These are phyloP conservation scores for Cladosporium sp. DNA, from an alignment of 2,329 filamentous ascomycete genomes.

Conservation along the genomic window DNA sequence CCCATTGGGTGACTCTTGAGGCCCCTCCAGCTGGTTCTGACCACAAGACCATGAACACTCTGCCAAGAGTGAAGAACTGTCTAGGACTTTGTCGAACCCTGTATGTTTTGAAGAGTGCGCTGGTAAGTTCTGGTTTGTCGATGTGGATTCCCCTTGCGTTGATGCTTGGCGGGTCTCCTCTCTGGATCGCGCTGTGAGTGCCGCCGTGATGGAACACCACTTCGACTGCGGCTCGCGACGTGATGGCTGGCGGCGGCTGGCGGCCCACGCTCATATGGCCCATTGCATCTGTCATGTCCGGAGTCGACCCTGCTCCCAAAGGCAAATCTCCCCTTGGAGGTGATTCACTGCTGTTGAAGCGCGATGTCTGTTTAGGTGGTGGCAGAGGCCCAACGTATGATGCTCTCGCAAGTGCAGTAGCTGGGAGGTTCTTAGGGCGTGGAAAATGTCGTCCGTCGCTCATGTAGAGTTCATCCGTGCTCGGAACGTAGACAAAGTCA, in stretches of 20 bases:
- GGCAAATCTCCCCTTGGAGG: no score
- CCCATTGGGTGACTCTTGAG: not conserved
- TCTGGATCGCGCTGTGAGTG: not conserved
- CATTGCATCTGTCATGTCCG: not conserved
- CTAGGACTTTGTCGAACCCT: not conserved
- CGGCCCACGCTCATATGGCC: not conserved
- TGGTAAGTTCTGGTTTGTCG: not conserved
- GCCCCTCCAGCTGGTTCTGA: conserved; percentile 24
- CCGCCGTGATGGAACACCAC: not conserved
- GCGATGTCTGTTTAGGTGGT: not conserved
- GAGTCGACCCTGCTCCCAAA: not conserved
- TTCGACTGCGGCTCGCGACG: not conserved
- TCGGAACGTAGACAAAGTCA: not conserved
- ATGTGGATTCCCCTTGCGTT: not conserved
- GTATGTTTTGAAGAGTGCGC: not conserved
- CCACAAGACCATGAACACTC: conserved; percentile 28
- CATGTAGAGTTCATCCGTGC: not conserved
- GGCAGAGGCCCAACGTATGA: not conserved
- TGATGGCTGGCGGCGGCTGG: not conserved
- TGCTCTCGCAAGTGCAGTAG: not conserved
- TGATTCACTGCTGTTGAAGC: no score
- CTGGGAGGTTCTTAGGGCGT: not conserved
- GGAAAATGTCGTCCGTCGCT: not conserved
- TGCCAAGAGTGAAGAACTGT: conserved; percentile 24
- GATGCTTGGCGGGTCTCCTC: not conserved